Percentiles rank a stretch among this genome's conserved stretches.
Conservation (phyloP, 345 rosid genomes). For the Gossypium herbaceum region DNA sequence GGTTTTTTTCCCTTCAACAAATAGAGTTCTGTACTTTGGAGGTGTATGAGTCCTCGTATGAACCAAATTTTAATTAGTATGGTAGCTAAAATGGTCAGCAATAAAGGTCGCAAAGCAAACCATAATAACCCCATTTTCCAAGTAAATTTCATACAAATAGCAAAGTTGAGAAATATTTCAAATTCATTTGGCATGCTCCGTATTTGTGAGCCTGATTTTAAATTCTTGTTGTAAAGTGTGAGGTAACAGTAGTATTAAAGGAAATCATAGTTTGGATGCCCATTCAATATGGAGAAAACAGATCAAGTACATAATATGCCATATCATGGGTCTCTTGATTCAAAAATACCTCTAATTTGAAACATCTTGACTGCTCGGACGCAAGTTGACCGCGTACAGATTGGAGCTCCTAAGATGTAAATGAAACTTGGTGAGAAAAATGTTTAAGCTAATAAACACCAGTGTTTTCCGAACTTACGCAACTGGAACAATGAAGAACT, state of each 20-base stretch:
- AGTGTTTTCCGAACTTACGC: neutral
- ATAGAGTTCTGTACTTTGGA: neutral
- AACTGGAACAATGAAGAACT: neutral
- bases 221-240: neutral
- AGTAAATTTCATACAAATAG: neutral
- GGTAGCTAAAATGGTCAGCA: neutral
- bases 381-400: constrained; percentile 96
- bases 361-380: constrained; percentile 92
- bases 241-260: neutral
- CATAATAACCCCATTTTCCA: neutral
- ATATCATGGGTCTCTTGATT: neutral
- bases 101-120: neutral
- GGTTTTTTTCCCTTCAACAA: neutral
- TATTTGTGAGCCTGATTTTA: neutral
- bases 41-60: neutral
- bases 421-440: neutral
- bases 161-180: neutral
- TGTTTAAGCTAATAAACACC: neutral
- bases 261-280: neutral
- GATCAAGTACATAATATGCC: neutral
- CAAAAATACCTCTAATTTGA: constrained; percentile 80
- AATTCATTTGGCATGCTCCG: neutral
- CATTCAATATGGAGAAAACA: neutral
- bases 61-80: neutral
- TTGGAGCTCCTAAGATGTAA: constrained; percentile 70